Evolutionary conservation across 2,329 filamentous ascomycete species (phyloP), one percentile per base, ranked within the genome.

Genomic region (Fusarium piperis): DNA sequence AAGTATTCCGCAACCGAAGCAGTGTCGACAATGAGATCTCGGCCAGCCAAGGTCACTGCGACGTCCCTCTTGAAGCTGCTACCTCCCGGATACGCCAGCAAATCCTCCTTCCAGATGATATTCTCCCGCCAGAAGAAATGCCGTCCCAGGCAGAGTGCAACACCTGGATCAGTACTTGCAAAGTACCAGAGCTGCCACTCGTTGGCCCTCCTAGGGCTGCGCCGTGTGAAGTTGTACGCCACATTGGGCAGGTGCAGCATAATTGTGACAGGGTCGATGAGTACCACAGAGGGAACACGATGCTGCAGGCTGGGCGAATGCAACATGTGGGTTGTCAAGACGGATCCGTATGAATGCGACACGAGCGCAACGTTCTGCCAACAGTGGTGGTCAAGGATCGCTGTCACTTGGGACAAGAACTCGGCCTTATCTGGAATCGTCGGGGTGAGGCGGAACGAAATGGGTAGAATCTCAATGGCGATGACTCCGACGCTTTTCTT

Each of bases 61-160:
- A 90, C 86, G 36, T 77, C 80, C 36, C 82, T 78, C 26, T 74
- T 68, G 28, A 44, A 67, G 68, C 59, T 60, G 7, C 69, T 70
- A 5, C 64, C 59, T 68, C 52, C 66, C 18, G 65, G 59, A 20
- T 60, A 65, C 0, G 51, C 65, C 36, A 85, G 69, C 51, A 93
- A 78, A 67, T 92, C 89, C 53, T 93, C 89, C 72, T 88, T 89
- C 91, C 92, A 94, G 9, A 92, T 80, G 39, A 92, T 88, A 70
- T 91, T 93, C 72, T 93, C 86, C 28, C 85, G 85, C 92, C 92
- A 94, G 80, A 92, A 93, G 80, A 94, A 93, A 73, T 90, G 86
- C 4, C 91, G 83, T 0, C 86, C 88, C 1, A 94, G 82, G 11
- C 88, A 89, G 62, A 91, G 86, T 11, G 91, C 87, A 3, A 92